phyloP scores from a whole-genome alignment of 345 rosid species.

The Pseudoturritis turrita region DNA sequence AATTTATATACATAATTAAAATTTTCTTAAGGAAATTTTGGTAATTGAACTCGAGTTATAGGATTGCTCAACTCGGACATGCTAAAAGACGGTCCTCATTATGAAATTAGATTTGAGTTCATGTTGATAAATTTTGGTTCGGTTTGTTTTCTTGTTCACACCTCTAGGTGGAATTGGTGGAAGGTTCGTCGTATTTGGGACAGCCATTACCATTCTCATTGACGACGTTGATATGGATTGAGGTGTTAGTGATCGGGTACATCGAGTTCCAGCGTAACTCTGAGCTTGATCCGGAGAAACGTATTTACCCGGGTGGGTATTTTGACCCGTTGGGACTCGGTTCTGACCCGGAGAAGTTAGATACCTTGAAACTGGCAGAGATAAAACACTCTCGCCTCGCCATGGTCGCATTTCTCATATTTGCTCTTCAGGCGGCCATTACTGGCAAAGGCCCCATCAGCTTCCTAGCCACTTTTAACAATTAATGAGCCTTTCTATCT shows the following conservation, averaged over 20 bases:
- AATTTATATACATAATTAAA: no score
- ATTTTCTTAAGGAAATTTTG: no score
- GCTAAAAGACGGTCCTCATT: no score
- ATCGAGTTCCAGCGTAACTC: conserved; percentile 58
- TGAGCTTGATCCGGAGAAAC: conserved; percentile 71
- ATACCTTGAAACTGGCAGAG: conserved; percentile 66
- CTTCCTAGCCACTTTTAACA: conserved; percentile 66
- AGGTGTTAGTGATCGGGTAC: conserved; percentile 63
- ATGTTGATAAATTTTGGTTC: background rate
- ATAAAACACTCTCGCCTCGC: conserved; percentile 86
- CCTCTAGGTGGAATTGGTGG: conserved; percentile 76
- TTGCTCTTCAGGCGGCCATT: conserved; percentile 63
- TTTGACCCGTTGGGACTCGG: conserved; percentile 79
- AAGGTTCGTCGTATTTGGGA: conserved; percentile 90
- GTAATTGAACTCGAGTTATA: no score
- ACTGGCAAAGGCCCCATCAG: conserved; percentile 84
- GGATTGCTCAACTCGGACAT: no score
- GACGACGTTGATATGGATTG: conserved; percentile 84
- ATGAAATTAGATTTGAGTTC: background rate
- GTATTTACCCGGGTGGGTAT: conserved; percentile 83
- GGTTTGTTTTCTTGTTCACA: background rate
- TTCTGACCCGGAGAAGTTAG: conserved; percentile 66
- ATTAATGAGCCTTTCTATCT: conserved; percentile 20
- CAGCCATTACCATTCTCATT: conserved; percentile 88
- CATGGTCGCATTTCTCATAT: conserved; percentile 82